Conservation (phyloP, 768 basidiomycete species). For the Cystofilobasidium macerans region DNA sequence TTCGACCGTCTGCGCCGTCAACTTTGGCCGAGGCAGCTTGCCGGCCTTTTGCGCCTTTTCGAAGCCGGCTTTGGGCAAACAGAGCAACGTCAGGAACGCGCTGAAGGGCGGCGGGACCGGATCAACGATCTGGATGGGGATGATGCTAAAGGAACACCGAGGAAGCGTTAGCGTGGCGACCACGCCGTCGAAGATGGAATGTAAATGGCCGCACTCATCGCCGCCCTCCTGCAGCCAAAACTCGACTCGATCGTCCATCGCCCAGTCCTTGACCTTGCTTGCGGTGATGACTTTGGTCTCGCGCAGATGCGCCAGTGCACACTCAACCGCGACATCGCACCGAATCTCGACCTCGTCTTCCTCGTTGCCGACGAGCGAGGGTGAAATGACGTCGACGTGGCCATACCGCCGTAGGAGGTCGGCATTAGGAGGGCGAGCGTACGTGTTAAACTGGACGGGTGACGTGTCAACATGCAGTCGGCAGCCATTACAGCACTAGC, state of each 20-base stretch:
- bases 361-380: constrained; percentile 34
- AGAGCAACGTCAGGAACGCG: constrained; percentile 56
- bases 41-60: constrained; percentile 50
- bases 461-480: too few species aligned
- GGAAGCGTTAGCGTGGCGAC: constrained; percentile 18
- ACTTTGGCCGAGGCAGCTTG: constrained; percentile 62
- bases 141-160: constrained; percentile 33
- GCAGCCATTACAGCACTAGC: too few species aligned
- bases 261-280: constrained; percentile 28
- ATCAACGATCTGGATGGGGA: constrained; percentile 25
- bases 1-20: constrained; percentile 45
- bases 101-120: constrained; percentile 49
- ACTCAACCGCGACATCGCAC: constrained; percentile 50
- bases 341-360: constrained; percentile 33
- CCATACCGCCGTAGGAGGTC: constrained; percentile 91
- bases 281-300: constrained; percentile 27
- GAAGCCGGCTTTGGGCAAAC: constrained; percentile 52
- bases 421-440: constrained; percentile 82
- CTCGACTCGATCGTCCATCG: constrained; percentile 55
- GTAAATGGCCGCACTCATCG: constrained; percentile 53
- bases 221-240: constrained; percentile 88
- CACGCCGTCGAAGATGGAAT: neutral
- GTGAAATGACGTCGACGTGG: constrained; percentile 65
- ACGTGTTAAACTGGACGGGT: constrained; percentile 72
- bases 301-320: constrained; percentile 25